phyloP scores from a whole-genome alignment of 169 alveolate genomes.

The Miamiensis avidus region DNA sequence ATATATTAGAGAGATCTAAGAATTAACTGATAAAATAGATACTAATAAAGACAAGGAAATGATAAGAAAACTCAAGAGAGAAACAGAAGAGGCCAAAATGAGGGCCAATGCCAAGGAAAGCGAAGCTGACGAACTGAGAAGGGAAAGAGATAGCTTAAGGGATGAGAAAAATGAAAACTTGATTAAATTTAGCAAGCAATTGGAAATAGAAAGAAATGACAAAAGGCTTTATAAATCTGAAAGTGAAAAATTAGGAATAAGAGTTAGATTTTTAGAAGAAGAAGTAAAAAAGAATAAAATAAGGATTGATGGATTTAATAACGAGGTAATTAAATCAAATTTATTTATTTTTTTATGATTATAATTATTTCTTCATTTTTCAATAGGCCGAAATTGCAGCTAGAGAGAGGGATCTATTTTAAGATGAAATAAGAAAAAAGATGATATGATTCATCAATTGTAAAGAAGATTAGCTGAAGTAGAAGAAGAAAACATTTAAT shows the following conservation, averaged over 20 bases:
- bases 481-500: slow-evolving; percentile 35
- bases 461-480: slow-evolving; percentile 44
- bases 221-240: slow-evolving; percentile 42
- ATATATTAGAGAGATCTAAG: slow-evolving; percentile 17
- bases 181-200: slow-evolving; percentile 35
- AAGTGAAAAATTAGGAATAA: slow-evolving; percentile 34
- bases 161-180: slow-evolving; percentile 47
- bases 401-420: slow-evolving; percentile 35
- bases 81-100: slow-evolving; percentile 33
- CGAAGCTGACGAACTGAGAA: slow-evolving; percentile 47
- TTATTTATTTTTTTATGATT: too few relatives aligned
- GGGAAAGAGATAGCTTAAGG: slow-evolving; percentile 48
- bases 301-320: slow-evolving; percentile 26
- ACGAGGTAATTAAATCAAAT: neutral
- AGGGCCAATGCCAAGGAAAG: slow-evolving; percentile 15
- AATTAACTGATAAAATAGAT: slow-evolving; percentile 23
- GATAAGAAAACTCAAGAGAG: slow-evolving; percentile 36
- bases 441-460: slow-evolving; percentile 40
- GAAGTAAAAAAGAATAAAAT: slow-evolving; percentile 41
- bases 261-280: slow-evolving; percentile 45
- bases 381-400: slow-evolving; percentile 28
- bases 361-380: too few relatives aligned
- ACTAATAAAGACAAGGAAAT: slow-evolving; percentile 40
- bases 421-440: slow-evolving; percentile 46
- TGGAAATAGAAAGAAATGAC: slow-evolving; percentile 46